Percentiles rank a stretch among this genome's conserved stretches.
Conservation (phyloP, 1,139 yeast genomes). For the Hansenula lynferdii region DNA sequence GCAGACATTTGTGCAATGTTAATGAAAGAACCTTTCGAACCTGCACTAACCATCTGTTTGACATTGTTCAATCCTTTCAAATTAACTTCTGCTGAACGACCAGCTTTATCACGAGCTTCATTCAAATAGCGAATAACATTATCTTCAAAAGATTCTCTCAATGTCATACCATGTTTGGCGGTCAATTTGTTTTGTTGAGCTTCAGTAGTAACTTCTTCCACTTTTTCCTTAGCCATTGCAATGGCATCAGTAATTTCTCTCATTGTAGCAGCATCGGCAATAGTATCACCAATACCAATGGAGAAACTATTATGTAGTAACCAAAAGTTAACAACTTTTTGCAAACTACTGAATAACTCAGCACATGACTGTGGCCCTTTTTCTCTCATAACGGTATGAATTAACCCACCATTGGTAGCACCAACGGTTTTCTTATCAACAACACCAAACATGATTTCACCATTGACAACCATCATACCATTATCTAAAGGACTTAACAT, state of each 20-base stretch:
- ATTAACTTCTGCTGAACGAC: conserved; percentile 96
- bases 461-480: conserved; percentile 23
- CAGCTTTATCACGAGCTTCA: conserved; percentile 99
- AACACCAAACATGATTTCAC: conserved; percentile 85
- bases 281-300: conserved; percentile 99
- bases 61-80: conserved; percentile 93
- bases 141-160: conserved; percentile 97
- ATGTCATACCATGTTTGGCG: conserved; percentile 99
- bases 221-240: conserved; percentile 87
- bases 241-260: conserved; percentile 88
- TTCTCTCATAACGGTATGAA: conserved; percentile 96
- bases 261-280: conserved; percentile 98
- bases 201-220: conserved; percentile 85
- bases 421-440: conserved; percentile 98
- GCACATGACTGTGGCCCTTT: conserved; percentile 93
- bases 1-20: conserved; percentile 99
- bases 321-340: conserved; percentile 96
- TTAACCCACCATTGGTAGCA: conserved; percentile 96
- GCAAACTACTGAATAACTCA: conserved; percentile 85
- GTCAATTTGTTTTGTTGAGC: conserved; percentile 87
- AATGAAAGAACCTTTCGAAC: conserved; percentile 98
- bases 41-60: conserved; percentile 98
- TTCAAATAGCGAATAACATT: conserved; percentile 92
- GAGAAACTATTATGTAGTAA: conserved; percentile 94
- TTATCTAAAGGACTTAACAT: conserved; percentile 70